Base-by-base conservation (phyloP, 139 green algal species). In the Chlamydomonas eustigma region DNA sequence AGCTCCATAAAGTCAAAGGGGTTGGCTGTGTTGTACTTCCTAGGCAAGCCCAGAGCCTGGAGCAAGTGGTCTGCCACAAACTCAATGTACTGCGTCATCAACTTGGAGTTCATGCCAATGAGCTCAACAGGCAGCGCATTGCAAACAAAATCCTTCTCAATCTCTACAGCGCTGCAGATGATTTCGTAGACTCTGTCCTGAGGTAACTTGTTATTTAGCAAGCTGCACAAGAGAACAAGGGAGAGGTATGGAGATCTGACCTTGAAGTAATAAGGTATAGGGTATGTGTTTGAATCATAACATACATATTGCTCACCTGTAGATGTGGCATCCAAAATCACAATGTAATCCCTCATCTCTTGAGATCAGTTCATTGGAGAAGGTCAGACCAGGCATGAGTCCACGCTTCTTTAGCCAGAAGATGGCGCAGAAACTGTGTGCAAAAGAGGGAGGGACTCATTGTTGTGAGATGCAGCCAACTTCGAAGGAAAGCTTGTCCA, bases 351-450 rank as follows among this genome's bases (percentile, higher is more conserved):
- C 96, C 86, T 99, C 96, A 75, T 99, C 96, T 0, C 96, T 79
- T 34, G 83, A 92, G 79, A 99, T 99, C 69, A 99, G 90, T 86
- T 99, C 96, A 76, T 99, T 99, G 78, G 84, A 94, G 77, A 99
- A 99, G 28, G 96, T 97, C 28, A 99, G 91, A 3, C 96, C 96
- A 0, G 92, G 95, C 94, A 98, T 97, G 28, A 98, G 81, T 3
- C 93, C 91, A 4, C 95, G 91, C 92, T 99, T 98, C 90, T 98
- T 98, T 3, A 99, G 82, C 96, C 96, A 99, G 88, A 97, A 99
- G 84, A 99, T 97, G 66, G 94, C 88, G 76, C 95, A 98, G 87
- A 99, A 99, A 79, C 77, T 83, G 36, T 68, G 50, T 18, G 34
- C 12, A 3, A 25, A 24, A 73, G 28, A 73, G 65, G 44, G 44